A percentile compares a stretch with the other conserved stretches of the same genome.
These are phyloP conservation scores for Yamadazyma kanchanaburiensis DNA, from an alignment of 1,139 yeast species.

Conservation along the genomic window DNA sequence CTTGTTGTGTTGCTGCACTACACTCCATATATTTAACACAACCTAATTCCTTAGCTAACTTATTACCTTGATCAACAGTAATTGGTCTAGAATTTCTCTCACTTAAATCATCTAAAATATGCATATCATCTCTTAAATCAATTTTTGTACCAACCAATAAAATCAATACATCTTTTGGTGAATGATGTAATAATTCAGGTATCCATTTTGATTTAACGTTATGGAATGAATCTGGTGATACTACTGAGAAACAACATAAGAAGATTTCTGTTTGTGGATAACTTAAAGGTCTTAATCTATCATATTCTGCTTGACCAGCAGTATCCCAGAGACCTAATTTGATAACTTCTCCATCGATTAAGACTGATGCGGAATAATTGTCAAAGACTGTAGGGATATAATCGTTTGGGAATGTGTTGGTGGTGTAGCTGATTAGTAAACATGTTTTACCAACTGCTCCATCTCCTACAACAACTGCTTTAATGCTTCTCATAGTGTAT, in stretches of 20 bases:
- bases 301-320: slow-evolving; percentile 96
- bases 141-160: slow-evolving; percentile 82
- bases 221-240: slow-evolving; percentile 76
- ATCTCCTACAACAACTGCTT: slow-evolving; percentile 95
- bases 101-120: slow-evolving; percentile 66
- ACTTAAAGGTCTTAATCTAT: slow-evolving; percentile 83
- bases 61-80: slow-evolving; percentile 57
- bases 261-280: slow-evolving; percentile 93
- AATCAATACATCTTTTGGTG: slow-evolving; percentile 72
- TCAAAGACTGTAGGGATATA: slow-evolving; percentile 94
- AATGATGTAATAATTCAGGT: slow-evolving; percentile 85
- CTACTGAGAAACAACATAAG: slow-evolving; percentile 81
- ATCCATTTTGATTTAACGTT: slow-evolving; percentile 78
- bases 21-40: slow-evolving; percentile 82
- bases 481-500: slow-evolving; percentile 80
- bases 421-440: slow-evolving; percentile 82
- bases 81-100: slow-evolving; percentile 65
- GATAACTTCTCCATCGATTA: slow-evolving; percentile 78
- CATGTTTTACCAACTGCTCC: slow-evolving; percentile 97
- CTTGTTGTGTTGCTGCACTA: slow-evolving; percentile 89
- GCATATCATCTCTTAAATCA: slow-evolving; percentile 81
- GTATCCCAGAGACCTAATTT: slow-evolving; percentile 94
- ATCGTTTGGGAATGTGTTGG: slow-evolving; percentile 92
- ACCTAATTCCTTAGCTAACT: slow-evolving; percentile 68
- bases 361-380: slow-evolving; percentile 83